Percentiles rank a stretch among this genome's conserved stretches.
These are phyloP conservation scores for Tympanopsis confertula DNA, from an alignment of 2,329 filamentous ascomycete species.

Conservation along the genomic window DNA sequence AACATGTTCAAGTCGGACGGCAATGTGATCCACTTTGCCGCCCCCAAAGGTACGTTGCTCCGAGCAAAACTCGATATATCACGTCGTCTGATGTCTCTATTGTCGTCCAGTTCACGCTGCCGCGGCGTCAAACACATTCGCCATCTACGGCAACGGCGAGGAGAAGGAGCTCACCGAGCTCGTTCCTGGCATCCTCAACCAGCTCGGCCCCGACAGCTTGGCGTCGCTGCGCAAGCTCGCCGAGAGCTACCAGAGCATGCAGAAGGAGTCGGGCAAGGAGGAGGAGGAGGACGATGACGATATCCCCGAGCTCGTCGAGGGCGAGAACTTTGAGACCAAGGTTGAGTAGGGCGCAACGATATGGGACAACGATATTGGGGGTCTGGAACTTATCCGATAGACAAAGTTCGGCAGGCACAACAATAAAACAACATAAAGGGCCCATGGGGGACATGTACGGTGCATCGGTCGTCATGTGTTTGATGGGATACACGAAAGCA, in stretches of 20 bases:
- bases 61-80: not conserved
- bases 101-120: conserved; percentile 74
- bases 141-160: conserved; percentile 96
- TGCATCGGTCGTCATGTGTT: no score
- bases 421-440: no score
- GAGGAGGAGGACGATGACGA: conserved; percentile 67
- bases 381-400: no score
- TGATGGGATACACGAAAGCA: no score
- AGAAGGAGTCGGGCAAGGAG: conserved; percentile 77
- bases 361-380: no score
- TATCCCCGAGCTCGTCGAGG: conserved; percentile 92
- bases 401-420: no score
- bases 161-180: conserved; percentile 99
- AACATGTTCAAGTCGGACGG: conserved; percentile 99
- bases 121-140: conserved; percentile 96
- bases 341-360: conserved; percentile 74
- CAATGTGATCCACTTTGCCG: conserved; percentile 98
- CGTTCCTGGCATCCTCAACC: conserved; percentile 97
- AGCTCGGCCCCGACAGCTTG: conserved; percentile 95
- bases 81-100: conserved; percentile 3
- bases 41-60: conserved; percentile 75
- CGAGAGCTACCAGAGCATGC: conserved; percentile 98
- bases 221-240: conserved; percentile 95
- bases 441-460: no score
- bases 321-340: conserved; percentile 97